Conservation (phyloP, 2,329 filamentous ascomycete genomes). For the Cordyceps javanica region DNA sequence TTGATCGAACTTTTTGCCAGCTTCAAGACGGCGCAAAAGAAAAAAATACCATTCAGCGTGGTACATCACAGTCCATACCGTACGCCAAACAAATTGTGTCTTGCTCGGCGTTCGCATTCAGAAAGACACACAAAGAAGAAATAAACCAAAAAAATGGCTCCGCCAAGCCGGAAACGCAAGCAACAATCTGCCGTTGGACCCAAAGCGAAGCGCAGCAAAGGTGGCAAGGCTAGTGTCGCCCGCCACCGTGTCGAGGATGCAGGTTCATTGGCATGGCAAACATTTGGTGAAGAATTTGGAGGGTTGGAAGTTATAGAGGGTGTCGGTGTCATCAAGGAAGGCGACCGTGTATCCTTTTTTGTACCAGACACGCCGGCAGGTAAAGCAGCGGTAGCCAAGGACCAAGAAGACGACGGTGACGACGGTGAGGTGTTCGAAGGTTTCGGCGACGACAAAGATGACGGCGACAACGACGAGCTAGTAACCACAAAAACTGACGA, state of each 20-base stretch:
- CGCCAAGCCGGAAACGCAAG: slow-evolving; percentile 33
- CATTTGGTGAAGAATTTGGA: slow-evolving; percentile 91
- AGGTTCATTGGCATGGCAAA: slow-evolving; percentile 52
- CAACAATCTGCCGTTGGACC: slow-evolving; percentile 26
- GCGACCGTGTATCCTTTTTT: slow-evolving; percentile 53
- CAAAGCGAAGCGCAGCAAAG: slow-evolving; percentile 31
- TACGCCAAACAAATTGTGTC: background rate
- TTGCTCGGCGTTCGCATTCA: background rate
- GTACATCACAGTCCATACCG: background rate
- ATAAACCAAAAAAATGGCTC: slow-evolving; percentile 22
- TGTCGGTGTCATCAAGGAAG: slow-evolving; percentile 73
- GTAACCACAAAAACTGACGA: background rate
- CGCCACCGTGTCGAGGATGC: slow-evolving; percentile 33
- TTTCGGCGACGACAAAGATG: slow-evolving; percentile 46
- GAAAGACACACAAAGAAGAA: no score
- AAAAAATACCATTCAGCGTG: background rate
- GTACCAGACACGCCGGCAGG: slow-evolving; percentile 21
- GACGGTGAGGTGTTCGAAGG: slow-evolving; percentile 65
- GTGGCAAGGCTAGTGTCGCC: slow-evolving; percentile 21
- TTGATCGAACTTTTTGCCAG: background rate
- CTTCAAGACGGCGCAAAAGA: background rate
- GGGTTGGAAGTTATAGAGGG: slow-evolving; percentile 88
- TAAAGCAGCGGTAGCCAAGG: slow-evolving; percentile 13
- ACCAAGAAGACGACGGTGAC: slow-evolving; percentile 26
- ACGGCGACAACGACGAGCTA: background rate